These are phyloP conservation scores for Boletus mariae DNA, from an alignment of 1,284 basidiomycete species.

Conservation along the genomic window DNA sequence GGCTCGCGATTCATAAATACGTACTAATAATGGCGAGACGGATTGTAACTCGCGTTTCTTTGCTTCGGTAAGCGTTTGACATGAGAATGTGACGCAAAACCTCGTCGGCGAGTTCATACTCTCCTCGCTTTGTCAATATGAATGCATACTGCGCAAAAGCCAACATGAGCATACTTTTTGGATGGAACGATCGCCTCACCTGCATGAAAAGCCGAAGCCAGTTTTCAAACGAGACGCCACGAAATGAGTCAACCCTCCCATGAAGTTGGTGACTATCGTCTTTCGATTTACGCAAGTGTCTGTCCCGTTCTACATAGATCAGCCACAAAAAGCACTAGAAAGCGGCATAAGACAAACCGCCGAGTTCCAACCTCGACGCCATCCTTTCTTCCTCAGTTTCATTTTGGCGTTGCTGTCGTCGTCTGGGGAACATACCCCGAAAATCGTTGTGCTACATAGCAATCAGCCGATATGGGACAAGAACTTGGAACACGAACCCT, in stretches of 20 bases:
- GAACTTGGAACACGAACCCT: constrained; percentile 44
- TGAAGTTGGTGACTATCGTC: constrained; percentile 25
- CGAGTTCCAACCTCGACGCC: constrained; percentile 69
- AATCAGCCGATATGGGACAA: constrained; percentile 1
- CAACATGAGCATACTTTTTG: not conserved
- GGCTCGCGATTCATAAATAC: constrained; percentile 19
- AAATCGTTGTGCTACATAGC: constrained; percentile 46
- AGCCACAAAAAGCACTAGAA: not conserved
- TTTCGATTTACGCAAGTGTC: constrained; percentile 37
- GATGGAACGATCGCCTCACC: constrained; percentile 41
- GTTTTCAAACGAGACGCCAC: constrained; percentile 79
- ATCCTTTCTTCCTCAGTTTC: constrained; percentile 71
- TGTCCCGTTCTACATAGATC: constrained; percentile 45
- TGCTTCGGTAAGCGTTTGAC: constrained; percentile 74
- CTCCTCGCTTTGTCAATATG: constrained; percentile 63
- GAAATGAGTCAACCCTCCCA: constrained; percentile 57
- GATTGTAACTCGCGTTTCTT: constrained; percentile 64
- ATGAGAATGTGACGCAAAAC: constrained; percentile 75
- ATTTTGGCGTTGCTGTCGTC: constrained; percentile 40
- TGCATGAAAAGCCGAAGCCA: constrained; percentile 88
- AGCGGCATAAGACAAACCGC: constrained; percentile 42
- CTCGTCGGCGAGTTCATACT: constrained; percentile 72
- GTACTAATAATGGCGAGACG: constrained; percentile 70
- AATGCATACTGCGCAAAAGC: constrained; percentile 70
- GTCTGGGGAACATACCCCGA: constrained; percentile 63